phyloP scores from a whole-genome alignment of 371 early-diverging fungal genomes.

The Synchytrium microbalum region DNA sequence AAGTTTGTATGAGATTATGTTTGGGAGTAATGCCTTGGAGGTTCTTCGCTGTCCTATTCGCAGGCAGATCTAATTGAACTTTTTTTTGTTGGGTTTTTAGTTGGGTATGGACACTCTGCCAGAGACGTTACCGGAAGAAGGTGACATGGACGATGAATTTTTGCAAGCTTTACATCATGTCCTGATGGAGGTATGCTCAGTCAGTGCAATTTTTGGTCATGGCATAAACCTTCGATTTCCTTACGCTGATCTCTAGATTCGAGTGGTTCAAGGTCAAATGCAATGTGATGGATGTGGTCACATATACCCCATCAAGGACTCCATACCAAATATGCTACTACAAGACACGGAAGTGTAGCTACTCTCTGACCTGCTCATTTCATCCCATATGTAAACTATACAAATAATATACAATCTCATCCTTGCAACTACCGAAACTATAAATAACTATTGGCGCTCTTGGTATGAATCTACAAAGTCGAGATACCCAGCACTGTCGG shows the following conservation, averaged over 20 bases:
- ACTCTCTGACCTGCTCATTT: too few species aligned
- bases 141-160: constrained; percentile 62
- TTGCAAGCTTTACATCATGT: constrained; percentile 66
- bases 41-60: neutral
- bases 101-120: constrained; percentile 53
- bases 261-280: constrained; percentile 84
- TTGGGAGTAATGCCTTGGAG: neutral
- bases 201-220: neutral
- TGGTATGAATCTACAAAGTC: neutral
- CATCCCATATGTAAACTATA: too few species aligned
- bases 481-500: neutral
- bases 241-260: too few species aligned
- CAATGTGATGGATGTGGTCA: constrained; percentile 83
- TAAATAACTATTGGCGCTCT: too few species aligned
- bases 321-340: constrained; percentile 95
- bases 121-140: constrained; percentile 60
- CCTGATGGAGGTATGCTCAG: constrained; percentile 61
- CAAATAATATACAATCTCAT: too few species aligned
- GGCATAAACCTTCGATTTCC: too few species aligned
- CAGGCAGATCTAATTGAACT: neutral
- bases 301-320: constrained; percentile 82
- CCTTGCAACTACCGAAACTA: too few species aligned
- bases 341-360: constrained; percentile 77
- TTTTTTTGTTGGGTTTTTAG: constrained; percentile 14
- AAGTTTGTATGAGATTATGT: constrained; percentile 5